Evolutionary conservation across 2,329 filamentous ascomycete genomes (phyloP).

Genomic region (Shiraia sp.): DNA sequence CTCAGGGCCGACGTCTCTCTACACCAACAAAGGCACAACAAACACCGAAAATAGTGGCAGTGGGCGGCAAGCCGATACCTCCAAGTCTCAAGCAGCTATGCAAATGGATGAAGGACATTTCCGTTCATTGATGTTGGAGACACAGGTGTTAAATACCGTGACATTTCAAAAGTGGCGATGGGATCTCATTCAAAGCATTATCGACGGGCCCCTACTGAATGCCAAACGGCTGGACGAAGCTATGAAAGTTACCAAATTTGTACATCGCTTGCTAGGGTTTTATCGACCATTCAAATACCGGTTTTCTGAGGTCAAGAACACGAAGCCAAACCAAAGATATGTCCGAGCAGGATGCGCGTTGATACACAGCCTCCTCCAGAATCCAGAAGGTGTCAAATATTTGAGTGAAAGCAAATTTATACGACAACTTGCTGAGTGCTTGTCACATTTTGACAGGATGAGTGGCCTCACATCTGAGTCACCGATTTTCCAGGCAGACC

Average conservation of each 20-base stretch:
- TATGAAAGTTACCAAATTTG: conserved; percentile 91
- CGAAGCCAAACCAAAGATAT: conserved; percentile 91
- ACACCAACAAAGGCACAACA: conserved; percentile 33
- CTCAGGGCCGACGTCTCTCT: conserved; percentile 59
- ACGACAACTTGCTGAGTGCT: conserved; percentile 90
- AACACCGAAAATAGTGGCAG: conserved; percentile 22
- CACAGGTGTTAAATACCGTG: conserved; percentile 82
- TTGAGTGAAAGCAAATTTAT: conserved; percentile 90
- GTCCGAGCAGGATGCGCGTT: conserved; percentile 86
- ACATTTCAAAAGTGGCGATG: conserved; percentile 98
- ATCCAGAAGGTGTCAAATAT: conserved; percentile 80
- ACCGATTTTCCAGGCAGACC: conserved; percentile 85
- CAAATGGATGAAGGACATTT: conserved; percentile 68
- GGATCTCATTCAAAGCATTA: conserved; percentile 86
- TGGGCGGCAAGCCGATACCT: conserved; percentile 48
- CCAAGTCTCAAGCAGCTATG: conserved; percentile 60
- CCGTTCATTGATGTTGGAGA: conserved; percentile 69
- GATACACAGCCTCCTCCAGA: conserved; percentile 84
- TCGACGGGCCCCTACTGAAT: conserved; percentile 89
- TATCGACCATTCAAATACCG: conserved; percentile 96
- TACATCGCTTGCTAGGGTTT: conserved; percentile 92
- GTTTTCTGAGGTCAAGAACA: conserved; percentile 88
- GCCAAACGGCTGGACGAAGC: conserved; percentile 92
- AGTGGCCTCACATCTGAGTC: conserved; percentile 73
- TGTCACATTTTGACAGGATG: conserved; percentile 92